These are phyloP conservation scores for Psidium friedrichsthalianum DNA, from an alignment of 345 rosid species.

Conservation along the genomic window DNA sequence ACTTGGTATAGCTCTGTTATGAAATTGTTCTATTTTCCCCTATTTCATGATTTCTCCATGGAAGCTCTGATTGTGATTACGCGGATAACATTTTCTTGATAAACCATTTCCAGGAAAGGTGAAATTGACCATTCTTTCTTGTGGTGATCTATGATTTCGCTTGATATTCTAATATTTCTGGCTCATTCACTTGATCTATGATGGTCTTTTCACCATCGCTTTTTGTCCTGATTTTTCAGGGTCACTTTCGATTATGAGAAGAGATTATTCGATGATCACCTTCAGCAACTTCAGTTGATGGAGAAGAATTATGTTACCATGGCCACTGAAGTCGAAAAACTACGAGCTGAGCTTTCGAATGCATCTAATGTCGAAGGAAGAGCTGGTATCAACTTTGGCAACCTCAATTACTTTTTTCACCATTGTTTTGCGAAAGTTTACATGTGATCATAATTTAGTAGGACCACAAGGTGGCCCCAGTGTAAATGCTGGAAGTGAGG, in stretches of 20 bases:
- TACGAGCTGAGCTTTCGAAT: constrained; percentile 64
- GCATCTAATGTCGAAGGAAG: constrained; percentile 44
- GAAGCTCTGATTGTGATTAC: not conserved
- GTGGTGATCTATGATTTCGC: not conserved
- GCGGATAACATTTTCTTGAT: not conserved
- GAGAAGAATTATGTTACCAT: constrained; percentile 73
- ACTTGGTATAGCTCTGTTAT: not conserved
- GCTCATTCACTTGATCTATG: not conserved
- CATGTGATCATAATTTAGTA: constrained; percentile 23
- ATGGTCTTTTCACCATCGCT: not conserved
- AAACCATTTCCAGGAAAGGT: not conserved
- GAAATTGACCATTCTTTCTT: not conserved
- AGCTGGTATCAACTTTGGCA: constrained; percentile 28
- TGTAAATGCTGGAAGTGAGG: constrained; percentile 38
- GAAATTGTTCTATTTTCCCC: not conserved
- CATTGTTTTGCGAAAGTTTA: not conserved
- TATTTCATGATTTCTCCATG: not conserved
- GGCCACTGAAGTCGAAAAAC: constrained; percentile 93
- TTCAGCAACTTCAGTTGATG: constrained; percentile 88
- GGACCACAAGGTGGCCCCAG: constrained; percentile 44
- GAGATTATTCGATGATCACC: constrained; percentile 82
- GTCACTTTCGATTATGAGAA: constrained; percentile 77
- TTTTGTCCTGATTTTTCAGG: constrained; percentile 24
- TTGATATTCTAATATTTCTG: not conserved
- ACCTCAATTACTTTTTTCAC: not conserved